Base-by-base conservation (phyloP, 441 rosid species). In the Croton setiger region DNA sequence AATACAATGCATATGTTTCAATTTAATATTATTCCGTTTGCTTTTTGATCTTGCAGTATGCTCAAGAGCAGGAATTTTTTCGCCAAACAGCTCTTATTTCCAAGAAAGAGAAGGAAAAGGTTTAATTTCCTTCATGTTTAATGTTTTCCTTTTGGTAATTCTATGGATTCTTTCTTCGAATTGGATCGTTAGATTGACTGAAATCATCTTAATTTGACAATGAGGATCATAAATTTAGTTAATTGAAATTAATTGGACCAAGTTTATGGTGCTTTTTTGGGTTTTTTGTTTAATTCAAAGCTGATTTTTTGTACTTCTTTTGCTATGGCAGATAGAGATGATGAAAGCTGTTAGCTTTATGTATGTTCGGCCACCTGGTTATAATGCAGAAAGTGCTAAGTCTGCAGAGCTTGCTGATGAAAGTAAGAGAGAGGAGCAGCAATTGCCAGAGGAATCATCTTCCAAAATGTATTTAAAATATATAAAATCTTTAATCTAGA, bases 301-400 rank as follows among this genome's bases (percentile, higher is more conserved):
- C 14, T 44, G 56, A 51, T n/a, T n/a, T 13, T 59, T 17, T 36
- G 14, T 57, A 17, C 27, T 7, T 20, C 21, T 7, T 37, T 60
- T 39, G 36, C 48, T 58, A 45, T 31, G 21, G 58, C 23, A 90
- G 99, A 77, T 92, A 27, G 96, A 92, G 79, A 87, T 78, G 51
- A 87, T 94, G 94, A 87, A 92, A 86, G 98, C 97, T n/a, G 97
- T 94, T 63, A 92, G 98, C 78, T 94, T 94, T 72, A 92, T 94
- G 98, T 94, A 92, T 73, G 87, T 94, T 71, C 93, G 97, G 1
- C 98, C 99, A 3, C 99, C 97, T 64, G 96, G 98, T 45, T 94
- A 85, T 75, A 88, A 86, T 81, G 84, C 97, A 6, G 98, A 94
- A 76, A 94, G 97, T 75, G 98, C 98, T 67, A 94, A 90, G 81